These are phyloP conservation scores for Hanseniaspora lachancei DNA, from an alignment of 805 yeast species.

Conservation along the genomic window DNA sequence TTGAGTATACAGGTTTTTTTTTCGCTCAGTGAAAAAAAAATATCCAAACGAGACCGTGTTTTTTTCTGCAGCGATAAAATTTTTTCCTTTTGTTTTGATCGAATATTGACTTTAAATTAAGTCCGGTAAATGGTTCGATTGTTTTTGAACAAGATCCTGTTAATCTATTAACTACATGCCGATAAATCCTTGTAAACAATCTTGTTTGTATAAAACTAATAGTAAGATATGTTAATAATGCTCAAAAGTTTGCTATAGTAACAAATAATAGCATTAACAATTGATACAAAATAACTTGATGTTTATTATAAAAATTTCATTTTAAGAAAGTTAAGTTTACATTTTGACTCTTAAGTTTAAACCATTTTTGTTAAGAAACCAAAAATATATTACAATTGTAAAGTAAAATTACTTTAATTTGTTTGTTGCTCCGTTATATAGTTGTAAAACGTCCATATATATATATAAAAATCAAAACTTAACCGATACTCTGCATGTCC, in stretches of 20 bases:
- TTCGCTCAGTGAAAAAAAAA: too few relatives aligned
- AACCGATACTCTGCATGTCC: conserved; percentile 12
- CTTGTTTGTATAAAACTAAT: neutral
- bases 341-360: too few relatives aligned
- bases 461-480: neutral
- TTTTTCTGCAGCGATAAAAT: neutral
- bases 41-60: too few relatives aligned
- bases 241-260: too few relatives aligned
- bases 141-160: too few relatives aligned
- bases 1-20: too few relatives aligned
- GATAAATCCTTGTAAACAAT: neutral
- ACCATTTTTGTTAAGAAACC: too few relatives aligned
- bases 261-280: too few relatives aligned
- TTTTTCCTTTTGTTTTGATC: neutral
- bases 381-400: neutral
- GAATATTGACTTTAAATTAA: neutral
- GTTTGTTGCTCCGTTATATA: neutral
- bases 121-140: neutral
- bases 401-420: too few relatives aligned
- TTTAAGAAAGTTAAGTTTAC: neutral
- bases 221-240: too few relatives aligned
- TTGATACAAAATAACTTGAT: too few relatives aligned
- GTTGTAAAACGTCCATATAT: neutral
- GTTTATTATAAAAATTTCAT: too few relatives aligned
- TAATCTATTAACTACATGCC: neutral